Conservation (phyloP, 768 basidiomycete species). For the Dentipellis sp. region DNA sequence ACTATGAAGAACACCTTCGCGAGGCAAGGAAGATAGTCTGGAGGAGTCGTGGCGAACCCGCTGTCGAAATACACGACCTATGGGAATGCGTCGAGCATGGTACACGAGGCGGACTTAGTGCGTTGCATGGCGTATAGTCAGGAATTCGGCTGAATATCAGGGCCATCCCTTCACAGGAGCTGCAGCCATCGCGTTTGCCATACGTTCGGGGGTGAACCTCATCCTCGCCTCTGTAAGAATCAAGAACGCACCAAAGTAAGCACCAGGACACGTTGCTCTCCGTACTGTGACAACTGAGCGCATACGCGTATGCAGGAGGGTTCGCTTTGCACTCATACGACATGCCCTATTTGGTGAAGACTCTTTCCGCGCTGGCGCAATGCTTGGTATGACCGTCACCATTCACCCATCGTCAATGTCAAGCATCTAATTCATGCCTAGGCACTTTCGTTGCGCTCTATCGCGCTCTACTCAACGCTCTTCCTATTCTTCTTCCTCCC, state of each 20-base stretch:
- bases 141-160: no score
- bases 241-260: conserved; percentile 57
- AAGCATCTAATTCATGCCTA: conserved; percentile 17
- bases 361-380: conserved; percentile 75
- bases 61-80: conserved; percentile 53
- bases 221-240: conserved; percentile 70
- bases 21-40: conserved; percentile 76
- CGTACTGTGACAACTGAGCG: neutral
- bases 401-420: neutral
- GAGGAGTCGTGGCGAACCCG: conserved; percentile 72
- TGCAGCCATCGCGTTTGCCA: conserved; percentile 67
- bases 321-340: conserved; percentile 56
- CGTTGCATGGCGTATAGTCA: conserved; percentile 21
- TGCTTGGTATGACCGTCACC: conserved; percentile 53
- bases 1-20: conserved; percentile 66
- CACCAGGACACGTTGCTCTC: conserved; percentile 1
- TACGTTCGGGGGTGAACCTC: conserved; percentile 77
- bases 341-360: conserved; percentile 82
- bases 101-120: conserved; percentile 59
- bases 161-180: conserved; percentile 44
- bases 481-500: conserved; percentile 59
- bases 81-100: conserved; percentile 68
- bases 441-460: conserved; percentile 73
- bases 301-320: conserved; percentile 32
- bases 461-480: conserved; percentile 68